Conservation (phyloP, 148 eudicot species). For the Arctostaphylos glauca region DNA sequence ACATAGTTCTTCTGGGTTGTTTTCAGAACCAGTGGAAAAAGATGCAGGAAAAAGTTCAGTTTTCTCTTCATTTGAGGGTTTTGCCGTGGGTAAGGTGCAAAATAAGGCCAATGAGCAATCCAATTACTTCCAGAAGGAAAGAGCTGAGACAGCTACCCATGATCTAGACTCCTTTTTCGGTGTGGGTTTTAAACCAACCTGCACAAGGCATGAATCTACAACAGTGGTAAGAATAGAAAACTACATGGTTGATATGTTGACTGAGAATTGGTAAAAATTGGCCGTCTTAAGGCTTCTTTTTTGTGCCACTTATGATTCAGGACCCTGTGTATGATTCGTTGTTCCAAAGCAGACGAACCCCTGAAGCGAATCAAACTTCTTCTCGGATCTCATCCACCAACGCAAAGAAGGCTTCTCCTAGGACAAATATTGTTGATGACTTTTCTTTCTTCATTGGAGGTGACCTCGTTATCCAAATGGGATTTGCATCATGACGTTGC, state of each 20-base stretch:
- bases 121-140: slow-evolving; percentile 14
- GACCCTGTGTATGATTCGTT: slow-evolving; percentile 36
- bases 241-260: neutral
- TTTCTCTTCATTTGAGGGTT: slow-evolving; percentile 46
- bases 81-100: slow-evolving; percentile 31
- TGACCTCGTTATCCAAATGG: slow-evolving; percentile 21
- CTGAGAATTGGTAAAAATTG: neutral
- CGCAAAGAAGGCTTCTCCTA: slow-evolving; percentile 34
- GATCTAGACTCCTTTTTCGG: slow-evolving; percentile 57
- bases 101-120: slow-evolving; percentile 26
- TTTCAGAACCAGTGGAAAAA: slow-evolving; percentile 18
- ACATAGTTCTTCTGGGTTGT: slow-evolving; percentile 26
- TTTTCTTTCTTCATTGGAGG: slow-evolving; percentile 68
- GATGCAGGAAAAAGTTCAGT: slow-evolving; percentile 30
- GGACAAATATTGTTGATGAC: slow-evolving; percentile 40
- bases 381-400: slow-evolving; percentile 21
- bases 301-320: slow-evolving; percentile 28
- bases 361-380: slow-evolving; percentile 28
- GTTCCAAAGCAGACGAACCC: slow-evolving; percentile 23
- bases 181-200: slow-evolving; percentile 24
- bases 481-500: neutral
- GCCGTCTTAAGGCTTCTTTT: neutral
- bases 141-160: slow-evolving; percentile 18
- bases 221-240: slow-evolving; percentile 31
- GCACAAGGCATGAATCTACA: slow-evolving; percentile 25